Conservation (phyloP, 495 filamentous ascomycete species). For the Recurvomyces mirabilis region DNA sequence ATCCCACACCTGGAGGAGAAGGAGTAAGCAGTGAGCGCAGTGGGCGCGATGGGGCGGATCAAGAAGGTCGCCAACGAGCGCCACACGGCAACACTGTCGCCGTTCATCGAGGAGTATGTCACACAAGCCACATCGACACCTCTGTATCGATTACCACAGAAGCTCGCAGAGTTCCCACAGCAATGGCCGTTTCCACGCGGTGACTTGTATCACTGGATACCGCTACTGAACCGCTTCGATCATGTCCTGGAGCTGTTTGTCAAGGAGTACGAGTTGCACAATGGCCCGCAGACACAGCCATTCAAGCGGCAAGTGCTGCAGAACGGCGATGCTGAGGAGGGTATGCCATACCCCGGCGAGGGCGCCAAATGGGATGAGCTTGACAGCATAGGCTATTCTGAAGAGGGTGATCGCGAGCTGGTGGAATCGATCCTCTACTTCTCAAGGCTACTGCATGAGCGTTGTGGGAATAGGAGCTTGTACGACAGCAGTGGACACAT, state of each 20-base stretch:
- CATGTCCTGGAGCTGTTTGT: constrained; percentile 70
- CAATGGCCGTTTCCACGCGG: constrained; percentile 95
- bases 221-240: constrained; percentile 88
- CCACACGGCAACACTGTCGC: constrained; percentile 87
- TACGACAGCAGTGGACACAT: constrained; percentile 86
- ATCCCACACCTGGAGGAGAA: not conserved
- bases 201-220: constrained; percentile 97
- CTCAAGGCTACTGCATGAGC: constrained; percentile 74
- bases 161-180: constrained; percentile 68
- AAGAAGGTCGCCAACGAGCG: constrained; percentile 86
- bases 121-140: constrained; percentile 53
- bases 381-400: constrained; percentile 41
- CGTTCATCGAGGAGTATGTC: constrained; percentile 72
- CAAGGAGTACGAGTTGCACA: constrained; percentile 66
- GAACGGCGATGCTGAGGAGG: constrained; percentile 36
- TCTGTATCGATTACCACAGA: constrained; percentile 61
- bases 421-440: constrained; percentile 72
- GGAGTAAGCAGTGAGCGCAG: constrained; percentile 7
- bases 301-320: constrained; percentile 56
- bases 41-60: constrained; percentile 74
- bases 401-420: constrained; percentile 68
- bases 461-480: constrained; percentile 93
- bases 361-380: constrained; percentile 18
- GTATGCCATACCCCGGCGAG: constrained; percentile 9
- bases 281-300: constrained; percentile 66